A percentile compares a stretch with the other conserved stretches of the same genome.
Evolutionary conservation across 768 basidiomycete genomes (phyloP).

Genomic region (Kwoniella sp.): DNA sequence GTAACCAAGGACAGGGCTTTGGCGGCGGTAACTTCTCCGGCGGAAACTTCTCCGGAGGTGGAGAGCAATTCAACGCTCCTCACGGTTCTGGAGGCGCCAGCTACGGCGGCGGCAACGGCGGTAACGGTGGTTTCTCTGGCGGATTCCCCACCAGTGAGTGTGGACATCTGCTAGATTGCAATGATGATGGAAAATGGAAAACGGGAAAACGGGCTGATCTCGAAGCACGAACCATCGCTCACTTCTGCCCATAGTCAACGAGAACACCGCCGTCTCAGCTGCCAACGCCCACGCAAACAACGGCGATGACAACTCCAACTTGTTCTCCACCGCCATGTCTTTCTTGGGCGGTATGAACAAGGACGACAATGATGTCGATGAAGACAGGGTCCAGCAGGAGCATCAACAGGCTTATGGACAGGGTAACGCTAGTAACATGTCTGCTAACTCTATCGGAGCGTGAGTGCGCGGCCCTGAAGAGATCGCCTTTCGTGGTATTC

Average conservation of each 20-base stretch:
- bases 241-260: slow-evolving; percentile 66
- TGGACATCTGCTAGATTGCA: neutral
- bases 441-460: slow-evolving; percentile 65
- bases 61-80: slow-evolving; percentile 41
- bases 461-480: slow-evolving; percentile 16
- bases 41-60: slow-evolving; percentile 25
- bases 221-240: neutral
- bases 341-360: slow-evolving; percentile 59
- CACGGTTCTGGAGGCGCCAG: slow-evolving; percentile 40
- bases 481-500: no score
- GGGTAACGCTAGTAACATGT: slow-evolving; percentile 60
- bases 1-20: slow-evolving; percentile 35
- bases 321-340: slow-evolving; percentile 60
- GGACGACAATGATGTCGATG: slow-evolving; percentile 68
- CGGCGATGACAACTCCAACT: slow-evolving; percentile 60
- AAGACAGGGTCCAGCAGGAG: slow-evolving; percentile 65
- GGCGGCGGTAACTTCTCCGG: slow-evolving; percentile 25
- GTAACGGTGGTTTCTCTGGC: slow-evolving; percentile 15
- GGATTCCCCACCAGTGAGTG: slow-evolving; percentile 35
- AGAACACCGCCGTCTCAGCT: slow-evolving; percentile 64
- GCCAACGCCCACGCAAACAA: slow-evolving; percentile 63
- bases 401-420: slow-evolving; percentile 67
- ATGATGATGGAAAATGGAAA: no score
- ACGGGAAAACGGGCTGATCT: no score
- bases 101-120: slow-evolving; percentile 7